phyloP scores from a whole-genome alignment of 768 basidiomycete species.

The Polyporus arcularius region DNA sequence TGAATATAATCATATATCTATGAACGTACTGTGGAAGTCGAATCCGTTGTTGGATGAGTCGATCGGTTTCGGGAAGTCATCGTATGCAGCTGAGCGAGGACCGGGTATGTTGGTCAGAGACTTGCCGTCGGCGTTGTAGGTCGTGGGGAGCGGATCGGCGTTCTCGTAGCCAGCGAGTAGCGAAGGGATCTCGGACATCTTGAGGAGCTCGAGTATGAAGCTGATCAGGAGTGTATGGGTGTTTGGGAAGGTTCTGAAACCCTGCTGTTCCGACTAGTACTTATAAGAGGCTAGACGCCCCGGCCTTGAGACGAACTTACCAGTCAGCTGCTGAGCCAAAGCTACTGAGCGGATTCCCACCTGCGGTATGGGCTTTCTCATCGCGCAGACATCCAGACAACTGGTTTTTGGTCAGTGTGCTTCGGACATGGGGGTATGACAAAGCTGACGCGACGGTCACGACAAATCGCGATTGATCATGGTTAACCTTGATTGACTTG shows the following conservation, averaged over 20 bases:
- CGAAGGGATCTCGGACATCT: constrained; percentile 17
- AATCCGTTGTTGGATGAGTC: constrained; percentile 57
- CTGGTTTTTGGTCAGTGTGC: too few species aligned
- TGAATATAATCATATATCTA: neutral
- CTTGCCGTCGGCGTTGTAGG: constrained; percentile 55
- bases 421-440: neutral
- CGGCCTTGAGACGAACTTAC: neutral
- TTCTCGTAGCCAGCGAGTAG: constrained; percentile 31
- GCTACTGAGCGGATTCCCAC: too few species aligned
- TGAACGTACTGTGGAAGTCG: constrained; percentile 67
- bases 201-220: neutral
- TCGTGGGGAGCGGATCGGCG: constrained; percentile 37
- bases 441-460: neutral
- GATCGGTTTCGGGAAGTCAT: constrained; percentile 57
- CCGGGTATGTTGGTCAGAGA: constrained; percentile 51
- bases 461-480: neutral
- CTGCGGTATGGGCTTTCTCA: too few species aligned
- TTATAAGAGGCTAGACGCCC: too few species aligned
- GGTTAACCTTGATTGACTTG: too few species aligned
- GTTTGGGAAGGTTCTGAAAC: neutral
- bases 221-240: neutral
- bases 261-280: too few species aligned
- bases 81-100: constrained; percentile 51
- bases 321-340: neutral
- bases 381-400: too few species aligned